These are phyloP conservation scores for Penicillium herquei DNA, from an alignment of 495 filamentous ascomycete genomes.

Conservation along the genomic window DNA sequence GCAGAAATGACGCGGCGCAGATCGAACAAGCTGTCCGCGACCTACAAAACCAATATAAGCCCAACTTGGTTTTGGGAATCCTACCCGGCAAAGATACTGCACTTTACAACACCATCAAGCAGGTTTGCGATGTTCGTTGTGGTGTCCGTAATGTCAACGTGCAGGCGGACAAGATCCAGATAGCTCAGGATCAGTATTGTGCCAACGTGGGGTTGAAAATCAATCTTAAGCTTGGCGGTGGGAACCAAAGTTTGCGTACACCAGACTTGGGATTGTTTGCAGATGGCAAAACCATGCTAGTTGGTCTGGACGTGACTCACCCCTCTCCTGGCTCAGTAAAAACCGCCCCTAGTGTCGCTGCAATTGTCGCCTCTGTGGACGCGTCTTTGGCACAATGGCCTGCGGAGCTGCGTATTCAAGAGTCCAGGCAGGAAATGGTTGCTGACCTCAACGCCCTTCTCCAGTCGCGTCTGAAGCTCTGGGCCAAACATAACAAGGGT, in stretches of 20 bases:
- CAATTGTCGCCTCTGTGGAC: slow-evolving; percentile 21
- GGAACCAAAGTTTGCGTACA: slow-evolving; percentile 62
- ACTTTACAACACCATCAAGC: slow-evolving; percentile 69
- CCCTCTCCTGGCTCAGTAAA: slow-evolving; percentile 67
- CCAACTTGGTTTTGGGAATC: slow-evolving; percentile 61
- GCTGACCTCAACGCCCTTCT: slow-evolving; percentile 53
- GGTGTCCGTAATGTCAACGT: slow-evolving; percentile 68
- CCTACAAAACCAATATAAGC: slow-evolving; percentile 29
- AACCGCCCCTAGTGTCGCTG: slow-evolving; percentile 66
- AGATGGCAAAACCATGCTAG: slow-evolving; percentile 71
- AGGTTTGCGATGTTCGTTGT: slow-evolving; percentile 57
- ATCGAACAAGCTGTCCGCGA: slow-evolving; percentile 29
- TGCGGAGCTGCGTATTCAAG: slow-evolving; percentile 30
- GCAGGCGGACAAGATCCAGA: slow-evolving; percentile 49
- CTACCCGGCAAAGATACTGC: slow-evolving; percentile 49
- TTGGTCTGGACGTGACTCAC: slow-evolving; percentile 88
- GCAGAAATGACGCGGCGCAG: background rate
- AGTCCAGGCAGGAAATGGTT: slow-evolving; percentile 27
- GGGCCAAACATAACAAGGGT: slow-evolving; percentile 49
- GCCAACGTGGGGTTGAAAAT: slow-evolving; percentile 80
- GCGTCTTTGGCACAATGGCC: slow-evolving; percentile 29
- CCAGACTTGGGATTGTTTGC: slow-evolving; percentile 56
- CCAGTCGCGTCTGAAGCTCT: slow-evolving; percentile 58
- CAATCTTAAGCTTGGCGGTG: slow-evolving; percentile 82
- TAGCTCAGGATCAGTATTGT: slow-evolving; percentile 52